Conservation (phyloP, 2,329 filamentous ascomycete species). For the Aspergillus viridinutans region DNA sequence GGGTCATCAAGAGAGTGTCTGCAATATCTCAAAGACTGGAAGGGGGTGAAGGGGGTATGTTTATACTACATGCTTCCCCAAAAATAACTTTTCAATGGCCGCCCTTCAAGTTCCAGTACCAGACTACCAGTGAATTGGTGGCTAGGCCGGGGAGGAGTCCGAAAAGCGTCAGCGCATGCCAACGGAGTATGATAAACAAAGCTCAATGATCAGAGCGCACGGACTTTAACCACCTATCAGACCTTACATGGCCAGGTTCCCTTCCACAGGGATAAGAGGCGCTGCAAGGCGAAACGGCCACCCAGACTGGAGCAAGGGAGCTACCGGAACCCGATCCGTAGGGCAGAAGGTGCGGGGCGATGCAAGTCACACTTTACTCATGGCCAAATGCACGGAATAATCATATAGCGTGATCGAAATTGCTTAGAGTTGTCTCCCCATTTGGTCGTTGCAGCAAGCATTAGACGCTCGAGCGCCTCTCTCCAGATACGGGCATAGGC, state of each 20-base stretch:
- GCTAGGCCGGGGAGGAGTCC: slow-evolving; percentile 24
- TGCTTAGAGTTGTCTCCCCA: not conserved
- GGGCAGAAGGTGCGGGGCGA: slow-evolving; percentile 1
- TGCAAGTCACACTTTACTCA: not conserved
- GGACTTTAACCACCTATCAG: slow-evolving; percentile 32
- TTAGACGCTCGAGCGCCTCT: not conserved
- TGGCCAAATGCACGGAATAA: not conserved
- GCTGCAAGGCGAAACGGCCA: slow-evolving; percentile 24
- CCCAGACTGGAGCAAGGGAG: slow-evolving; percentile 30
- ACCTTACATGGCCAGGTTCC: slow-evolving; percentile 37
- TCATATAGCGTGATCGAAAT: not conserved
- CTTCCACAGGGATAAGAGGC: slow-evolving; percentile 32
- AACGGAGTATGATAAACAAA: slow-evolving; percentile 37
- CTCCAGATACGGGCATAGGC: not conserved
- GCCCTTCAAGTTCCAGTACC: slow-evolving; percentile 3
- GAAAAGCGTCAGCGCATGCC: slow-evolving; percentile 30
- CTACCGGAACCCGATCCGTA: slow-evolving; percentile 16
- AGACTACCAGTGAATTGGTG: slow-evolving; percentile 18
- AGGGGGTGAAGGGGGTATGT: slow-evolving; percentile 29
- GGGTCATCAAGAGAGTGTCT: slow-evolving; percentile 9
- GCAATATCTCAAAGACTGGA: slow-evolving; percentile 9
- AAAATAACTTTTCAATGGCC: slow-evolving; percentile 18
- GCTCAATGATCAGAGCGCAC: slow-evolving; percentile 25
- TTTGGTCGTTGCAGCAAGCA: not conserved
- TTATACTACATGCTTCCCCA: slow-evolving; percentile 34